Conservation (phyloP, 1,284 basidiomycete species). For the Cryptococcus maquisensis region DNA sequence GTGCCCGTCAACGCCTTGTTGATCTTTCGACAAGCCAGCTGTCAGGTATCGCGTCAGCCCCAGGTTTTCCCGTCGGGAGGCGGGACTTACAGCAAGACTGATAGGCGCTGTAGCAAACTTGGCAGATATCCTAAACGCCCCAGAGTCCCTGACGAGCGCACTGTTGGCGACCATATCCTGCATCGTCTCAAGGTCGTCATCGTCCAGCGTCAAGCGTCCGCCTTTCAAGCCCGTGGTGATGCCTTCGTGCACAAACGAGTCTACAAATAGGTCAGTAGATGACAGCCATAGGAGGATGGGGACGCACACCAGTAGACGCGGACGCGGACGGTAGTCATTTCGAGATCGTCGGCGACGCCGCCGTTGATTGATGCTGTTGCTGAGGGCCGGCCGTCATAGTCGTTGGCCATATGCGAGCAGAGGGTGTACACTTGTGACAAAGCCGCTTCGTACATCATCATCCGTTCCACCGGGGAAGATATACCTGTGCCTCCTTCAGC, state of each 20-base stretch:
- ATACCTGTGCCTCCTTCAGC: slow-evolving; percentile 48
- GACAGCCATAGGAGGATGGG: neutral
- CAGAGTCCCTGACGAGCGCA: slow-evolving; percentile 40
- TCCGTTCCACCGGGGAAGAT: slow-evolving; percentile 56
- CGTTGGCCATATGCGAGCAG: slow-evolving; percentile 58
- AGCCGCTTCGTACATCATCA: slow-evolving; percentile 61
- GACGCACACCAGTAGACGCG: slow-evolving; percentile 70
- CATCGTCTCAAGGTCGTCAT: slow-evolving; percentile 66
- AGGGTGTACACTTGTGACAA: slow-evolving; percentile 66
- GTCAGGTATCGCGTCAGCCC: neutral
- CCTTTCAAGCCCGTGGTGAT: slow-evolving; percentile 72
- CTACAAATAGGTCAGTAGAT: slow-evolving; percentile 10
- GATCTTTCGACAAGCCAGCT: slow-evolving; percentile 65
- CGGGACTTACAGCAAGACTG: slow-evolving; percentile 55
- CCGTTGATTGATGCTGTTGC: slow-evolving; percentile 25
- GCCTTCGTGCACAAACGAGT: slow-evolving; percentile 69
- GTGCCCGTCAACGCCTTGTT: slow-evolving; percentile 69
- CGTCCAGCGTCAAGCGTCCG: slow-evolving; percentile 61
- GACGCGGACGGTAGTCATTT: slow-evolving; percentile 55
- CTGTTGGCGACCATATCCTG: slow-evolving; percentile 59
- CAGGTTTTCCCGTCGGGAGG: no score
- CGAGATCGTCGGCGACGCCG: slow-evolving; percentile 50
- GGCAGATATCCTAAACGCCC: slow-evolving; percentile 41
- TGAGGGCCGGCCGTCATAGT: slow-evolving; percentile 54
- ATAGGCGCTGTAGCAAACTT: slow-evolving; percentile 61